Evolutionary conservation across 352 stramenopile genomes (phyloP), one percentile per base, ranked within the genome.

Genomic region (Pythium coloratum): DNA sequence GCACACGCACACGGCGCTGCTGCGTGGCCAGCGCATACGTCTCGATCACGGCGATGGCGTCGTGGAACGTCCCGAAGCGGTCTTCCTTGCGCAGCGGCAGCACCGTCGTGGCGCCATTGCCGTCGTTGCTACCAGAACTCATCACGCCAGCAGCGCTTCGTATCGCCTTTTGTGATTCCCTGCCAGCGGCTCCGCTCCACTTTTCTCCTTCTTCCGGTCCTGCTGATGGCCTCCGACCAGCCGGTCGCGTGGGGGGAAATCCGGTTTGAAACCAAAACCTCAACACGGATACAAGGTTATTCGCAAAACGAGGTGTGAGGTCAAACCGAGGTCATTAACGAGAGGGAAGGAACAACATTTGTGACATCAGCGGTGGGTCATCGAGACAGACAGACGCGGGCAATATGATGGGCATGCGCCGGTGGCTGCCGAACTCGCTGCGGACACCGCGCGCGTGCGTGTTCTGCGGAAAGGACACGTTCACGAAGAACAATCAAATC

Each of bases 31-130:
- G 72, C 1, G 81, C 81, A 59, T 89, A 90, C 14, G 73, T 72
- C 69, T 90, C 76, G 62, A 91, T 72, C 18, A 81, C 79, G 2
- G 81, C 81, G 38, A 91, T 70, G 32, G 83, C 83, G 58, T 89
- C 83, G 4, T 82, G 70, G 68, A 91, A 78, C 64, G 78, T 88
- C 30, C 74, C 70, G 67, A 77, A 91, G 54, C 83, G 82, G 62
- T 84, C 71, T 50, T 89, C 78, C 72, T 90, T 91, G 38, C 80
- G 73, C 66, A 87, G 67, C 69, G 44, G 42, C 33, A 59, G 40
- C 60, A 28, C 54, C 34, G 34, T 40, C 34, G 34, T 42, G 34
- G 5, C 14, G 55, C 8, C 24, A 32, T 66, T 20, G 47, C 14
- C 18, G 34, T 6, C 13, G 47, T 38, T 28, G 58, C 61, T 40